Evolutionary conservation across 2,329 filamentous ascomycete species (phyloP).

Genomic region (Fusarium nematophilum): DNA sequence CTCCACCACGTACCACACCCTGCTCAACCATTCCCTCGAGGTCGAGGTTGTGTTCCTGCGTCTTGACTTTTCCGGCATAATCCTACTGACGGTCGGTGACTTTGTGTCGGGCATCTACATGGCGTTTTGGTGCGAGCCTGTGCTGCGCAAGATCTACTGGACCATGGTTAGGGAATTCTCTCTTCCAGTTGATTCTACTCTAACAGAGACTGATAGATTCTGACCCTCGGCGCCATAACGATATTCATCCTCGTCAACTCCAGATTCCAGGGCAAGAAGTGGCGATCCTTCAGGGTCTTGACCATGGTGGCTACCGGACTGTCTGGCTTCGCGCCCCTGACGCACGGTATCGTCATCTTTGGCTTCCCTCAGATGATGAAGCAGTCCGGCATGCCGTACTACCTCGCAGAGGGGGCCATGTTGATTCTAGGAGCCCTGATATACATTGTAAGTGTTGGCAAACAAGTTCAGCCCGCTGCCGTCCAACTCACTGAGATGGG

Average conservation of each 20-base stretch:
- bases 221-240: not conserved
- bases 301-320: slow-evolving; percentile 50
- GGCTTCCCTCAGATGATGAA: slow-evolving; percentile 48
- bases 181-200: too few relatives aligned
- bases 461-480: too few relatives aligned
- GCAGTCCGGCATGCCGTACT: slow-evolving; percentile 31
- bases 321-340: slow-evolving; percentile 51
- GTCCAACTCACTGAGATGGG: not conserved
- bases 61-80: slow-evolving; percentile 38
- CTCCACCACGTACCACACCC: slow-evolving; percentile 39
- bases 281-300: slow-evolving; percentile 42
- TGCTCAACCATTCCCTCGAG: slow-evolving; percentile 37
- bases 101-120: slow-evolving; percentile 43
- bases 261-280: too few relatives aligned
- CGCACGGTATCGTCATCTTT: slow-evolving; percentile 51
- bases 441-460: slow-evolving; percentile 52
- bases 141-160: slow-evolving; percentile 42
- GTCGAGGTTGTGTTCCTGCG: slow-evolving; percentile 37
- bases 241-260: not conserved
- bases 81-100: slow-evolving; percentile 39
- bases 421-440: slow-evolving; percentile 50
- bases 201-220: not conserved
- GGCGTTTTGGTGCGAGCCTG: slow-evolving; percentile 44
- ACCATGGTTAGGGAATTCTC: slow-evolving; percentile 43
- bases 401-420: slow-evolving; percentile 48